Conservation (phyloP, 2,329 filamentous ascomycete genomes). For the Rhytidhysteron rufulum region DNA sequence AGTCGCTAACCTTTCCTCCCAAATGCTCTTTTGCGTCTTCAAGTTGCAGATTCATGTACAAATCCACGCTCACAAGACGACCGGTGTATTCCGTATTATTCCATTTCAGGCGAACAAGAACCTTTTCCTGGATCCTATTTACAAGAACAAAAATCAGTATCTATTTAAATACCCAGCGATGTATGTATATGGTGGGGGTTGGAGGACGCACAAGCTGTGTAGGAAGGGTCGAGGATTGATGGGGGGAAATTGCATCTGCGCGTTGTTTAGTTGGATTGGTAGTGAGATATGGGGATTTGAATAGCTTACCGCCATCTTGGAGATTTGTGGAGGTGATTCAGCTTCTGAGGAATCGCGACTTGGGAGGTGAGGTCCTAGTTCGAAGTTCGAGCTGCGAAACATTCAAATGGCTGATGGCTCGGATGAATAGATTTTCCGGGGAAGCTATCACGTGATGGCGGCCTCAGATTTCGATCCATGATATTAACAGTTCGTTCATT, state of each 20-base stretch:
- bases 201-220: slow-evolving; percentile 70
- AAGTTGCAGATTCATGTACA: slow-evolving; percentile 98
- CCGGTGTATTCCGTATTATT: slow-evolving; percentile 97
- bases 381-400: no score
- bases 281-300: not conserved
- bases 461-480: no score
- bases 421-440: no score
- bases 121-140: slow-evolving; percentile 81
- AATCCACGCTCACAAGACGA: slow-evolving; percentile 85
- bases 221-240: slow-evolving; percentile 97
- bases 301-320: slow-evolving; percentile 40
- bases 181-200: not conserved
- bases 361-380: no score
- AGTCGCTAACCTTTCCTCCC: slow-evolving; percentile 75
- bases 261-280: slow-evolving; percentile 11
- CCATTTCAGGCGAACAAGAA: slow-evolving; percentile 95
- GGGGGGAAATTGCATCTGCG: slow-evolving; percentile 63
- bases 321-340: no score
- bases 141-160: not conserved
- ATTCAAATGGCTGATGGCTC: no score
- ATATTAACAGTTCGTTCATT: no score
- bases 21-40: slow-evolving; percentile 89
- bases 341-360: no score
- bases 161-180: not conserved
- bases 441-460: no score